These are phyloP conservation scores for Trifolium pratense DNA, from an alignment of 306 rosid genomes.

Conservation along the genomic window DNA sequence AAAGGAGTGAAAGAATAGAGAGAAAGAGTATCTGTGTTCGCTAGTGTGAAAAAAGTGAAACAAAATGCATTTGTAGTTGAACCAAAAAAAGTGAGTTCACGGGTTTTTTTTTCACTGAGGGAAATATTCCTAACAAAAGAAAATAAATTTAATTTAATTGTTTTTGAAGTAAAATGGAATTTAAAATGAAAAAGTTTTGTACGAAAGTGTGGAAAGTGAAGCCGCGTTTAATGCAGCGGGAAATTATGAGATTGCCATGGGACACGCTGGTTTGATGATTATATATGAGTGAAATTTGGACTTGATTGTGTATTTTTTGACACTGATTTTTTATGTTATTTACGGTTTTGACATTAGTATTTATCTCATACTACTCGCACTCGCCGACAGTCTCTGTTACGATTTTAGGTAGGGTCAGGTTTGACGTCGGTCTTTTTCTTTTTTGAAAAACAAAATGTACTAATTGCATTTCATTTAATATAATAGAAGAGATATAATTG, in stretches of 20 bases:
- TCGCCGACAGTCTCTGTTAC: conserved; percentile 6
- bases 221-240: conserved; percentile 83
- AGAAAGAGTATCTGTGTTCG: not conserved
- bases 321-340: not conserved
- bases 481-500: too few relatives aligned
- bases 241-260: conserved; percentile 27
- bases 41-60: not conserved
- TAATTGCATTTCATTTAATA: too few relatives aligned
- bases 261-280: conserved; percentile 2
- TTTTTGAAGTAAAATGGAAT: not conserved
- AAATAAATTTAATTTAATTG: too few relatives aligned
- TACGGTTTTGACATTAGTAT: not conserved
- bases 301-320: not conserved
- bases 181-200: not conserved
- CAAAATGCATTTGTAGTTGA: conserved; percentile 25
- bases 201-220: conserved; percentile 42
- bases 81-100: conserved; percentile 24
- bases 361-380: not conserved
- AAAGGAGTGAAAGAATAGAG: not conserved
- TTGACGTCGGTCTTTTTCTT: too few relatives aligned
- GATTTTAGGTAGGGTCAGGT: not conserved
- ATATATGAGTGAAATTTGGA: not conserved
- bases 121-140: conserved; percentile 18
- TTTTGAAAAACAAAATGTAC: too few relatives aligned
- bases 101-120: conserved; percentile 32